A percentile compares a stretch with the other conserved stretches of the same genome.
Conservation (phyloP, 495 filamentous ascomycete genomes). For the Neurospora pannonica region DNA sequence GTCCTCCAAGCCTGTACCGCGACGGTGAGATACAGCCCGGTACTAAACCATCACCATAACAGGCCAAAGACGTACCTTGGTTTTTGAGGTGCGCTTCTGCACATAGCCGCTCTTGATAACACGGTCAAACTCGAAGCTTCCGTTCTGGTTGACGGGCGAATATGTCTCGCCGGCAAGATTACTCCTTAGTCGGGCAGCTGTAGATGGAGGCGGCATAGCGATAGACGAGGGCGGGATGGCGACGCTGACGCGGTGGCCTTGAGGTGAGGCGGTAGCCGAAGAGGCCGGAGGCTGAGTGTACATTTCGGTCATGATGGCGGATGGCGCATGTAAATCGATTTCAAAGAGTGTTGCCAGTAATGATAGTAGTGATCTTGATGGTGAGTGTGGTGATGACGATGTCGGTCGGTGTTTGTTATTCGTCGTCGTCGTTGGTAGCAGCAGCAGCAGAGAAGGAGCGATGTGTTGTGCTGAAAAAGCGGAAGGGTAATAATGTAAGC, state of each 20-base stretch:
- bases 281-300: constrained; percentile 15
- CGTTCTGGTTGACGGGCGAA: constrained; percentile 81
- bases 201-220: constrained; percentile 10
- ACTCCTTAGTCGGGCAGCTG: constrained; percentile 8
- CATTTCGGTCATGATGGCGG: constrained; percentile 19
- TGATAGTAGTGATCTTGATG: not conserved
- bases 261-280: constrained; percentile 11
- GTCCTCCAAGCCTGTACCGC: constrained; percentile 69
- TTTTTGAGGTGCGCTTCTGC: constrained; percentile 81
- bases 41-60: not conserved
- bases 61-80: constrained; percentile 56
- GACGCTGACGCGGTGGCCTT: constrained; percentile 6
- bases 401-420: not conserved
- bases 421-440: not conserved
- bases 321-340: constrained; percentile 1
- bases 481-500: not conserved
- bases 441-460: not conserved
- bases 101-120: constrained; percentile 83
- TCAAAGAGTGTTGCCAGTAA: not conserved
- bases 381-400: not conserved
- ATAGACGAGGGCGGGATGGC: constrained; percentile 13
- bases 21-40: constrained; percentile 5
- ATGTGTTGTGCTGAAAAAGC: not conserved
- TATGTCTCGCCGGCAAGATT: constrained; percentile 19
- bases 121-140: constrained; percentile 88